Evolutionary conservation across 2,329 filamentous ascomycete genomes (phyloP).

Genomic region (Monosporascus ibericus): DNA sequence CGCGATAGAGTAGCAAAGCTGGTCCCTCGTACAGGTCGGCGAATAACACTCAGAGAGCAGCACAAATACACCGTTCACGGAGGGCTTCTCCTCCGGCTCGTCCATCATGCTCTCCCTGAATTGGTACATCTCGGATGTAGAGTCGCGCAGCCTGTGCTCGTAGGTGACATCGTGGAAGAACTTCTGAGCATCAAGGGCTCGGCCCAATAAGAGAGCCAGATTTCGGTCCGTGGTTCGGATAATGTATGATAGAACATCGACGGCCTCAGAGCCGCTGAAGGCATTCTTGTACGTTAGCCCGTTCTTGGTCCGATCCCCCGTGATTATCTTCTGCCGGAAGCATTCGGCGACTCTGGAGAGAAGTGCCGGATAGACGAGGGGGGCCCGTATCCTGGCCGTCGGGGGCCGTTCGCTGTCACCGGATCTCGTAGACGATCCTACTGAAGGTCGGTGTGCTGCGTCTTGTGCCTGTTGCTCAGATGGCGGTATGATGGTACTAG

Average conservation of each 20-base stretch:
- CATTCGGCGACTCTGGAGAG: slow-evolving; percentile 90
- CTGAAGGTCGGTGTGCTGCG: slow-evolving; percentile 51
- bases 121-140: slow-evolving; percentile 91
- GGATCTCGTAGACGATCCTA: slow-evolving; percentile 41
- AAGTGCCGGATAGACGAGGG: slow-evolving; percentile 88
- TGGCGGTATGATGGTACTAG: slow-evolving; percentile 64
- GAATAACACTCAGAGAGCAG: slow-evolving; percentile 96
- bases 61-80: slow-evolving; percentile 93
- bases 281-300: slow-evolving; percentile 95
- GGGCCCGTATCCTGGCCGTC: slow-evolving; percentile 61
- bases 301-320: slow-evolving; percentile 90
- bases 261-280: slow-evolving; percentile 91
- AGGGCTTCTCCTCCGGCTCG: slow-evolving; percentile 61
- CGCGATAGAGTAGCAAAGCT: slow-evolving; percentile 95
- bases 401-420: slow-evolving; percentile 49
- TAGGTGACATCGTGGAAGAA: slow-evolving; percentile 99
- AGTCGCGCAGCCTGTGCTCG: slow-evolving; percentile 90
- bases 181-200: slow-evolving; percentile 93
- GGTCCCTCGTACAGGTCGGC: slow-evolving; percentile 90
- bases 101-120: slow-evolving; percentile 92
- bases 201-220: slow-evolving; percentile 80
- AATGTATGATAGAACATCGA: slow-evolving; percentile 92
- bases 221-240: slow-evolving; percentile 97
- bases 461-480: slow-evolving; percentile 43
- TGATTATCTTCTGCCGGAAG: slow-evolving; percentile 81